Conservation (phyloP, 1,284 basidiomycete species). For the Inonotus hispidus region DNA sequence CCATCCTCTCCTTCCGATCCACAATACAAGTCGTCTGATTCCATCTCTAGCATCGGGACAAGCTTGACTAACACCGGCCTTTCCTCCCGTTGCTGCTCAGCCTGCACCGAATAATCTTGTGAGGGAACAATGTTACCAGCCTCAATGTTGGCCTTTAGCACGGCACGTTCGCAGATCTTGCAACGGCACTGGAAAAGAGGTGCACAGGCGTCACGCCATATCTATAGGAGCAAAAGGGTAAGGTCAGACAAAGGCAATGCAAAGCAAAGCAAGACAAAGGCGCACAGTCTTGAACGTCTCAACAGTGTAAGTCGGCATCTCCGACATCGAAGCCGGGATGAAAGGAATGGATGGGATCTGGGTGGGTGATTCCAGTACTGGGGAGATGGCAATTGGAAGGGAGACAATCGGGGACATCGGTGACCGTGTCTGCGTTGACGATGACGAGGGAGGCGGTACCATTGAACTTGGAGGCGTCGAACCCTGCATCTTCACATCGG, state of each 20-base stretch:
- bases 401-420: conserved; percentile 26
- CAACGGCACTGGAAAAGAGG: conserved; percentile 68
- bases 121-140: conserved; percentile 29
- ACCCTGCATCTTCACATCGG: conserved; percentile 30
- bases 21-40: neutral
- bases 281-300: conserved; percentile 54
- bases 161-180: conserved; percentile 61
- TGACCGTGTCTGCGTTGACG: conserved; percentile 16
- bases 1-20: neutral
- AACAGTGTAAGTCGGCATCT: conserved; percentile 55
- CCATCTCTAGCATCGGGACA: neutral
- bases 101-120: conserved; percentile 4
- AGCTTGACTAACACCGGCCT: neutral
- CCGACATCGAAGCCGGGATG: conserved; percentile 52
- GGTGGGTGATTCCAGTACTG: conserved; percentile 50
- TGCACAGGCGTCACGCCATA: conserved; percentile 67
- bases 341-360: conserved; percentile 61
- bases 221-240: conserved; percentile 32
- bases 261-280: conserved; percentile 18
- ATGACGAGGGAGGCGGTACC: conserved; percentile 6
- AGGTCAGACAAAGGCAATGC: conserved; percentile 15
- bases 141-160: conserved; percentile 39
- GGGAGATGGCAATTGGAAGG: conserved; percentile 46
- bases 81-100: neutral
- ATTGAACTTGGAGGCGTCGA: conserved; percentile 27